Percentiles rank a stretch among this genome's conserved stretches.
phyloP scores from a whole-genome alignment of 225 moss, liverwort and hornwort species.

The Bryoerythrophyllum caledonicum region DNA sequence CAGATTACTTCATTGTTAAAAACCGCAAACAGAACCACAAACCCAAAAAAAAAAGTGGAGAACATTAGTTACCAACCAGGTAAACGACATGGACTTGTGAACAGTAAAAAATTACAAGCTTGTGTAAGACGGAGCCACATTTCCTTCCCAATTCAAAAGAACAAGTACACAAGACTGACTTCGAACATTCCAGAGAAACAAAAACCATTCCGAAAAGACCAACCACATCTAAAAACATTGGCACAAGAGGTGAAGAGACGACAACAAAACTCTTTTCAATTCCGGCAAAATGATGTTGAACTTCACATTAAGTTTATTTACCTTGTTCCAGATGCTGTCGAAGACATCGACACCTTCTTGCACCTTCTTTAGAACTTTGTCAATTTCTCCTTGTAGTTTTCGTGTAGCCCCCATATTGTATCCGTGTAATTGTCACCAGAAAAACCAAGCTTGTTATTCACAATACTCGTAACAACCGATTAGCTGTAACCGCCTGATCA shows the following conservation, averaged over 20 bases:
- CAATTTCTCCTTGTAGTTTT: constrained; percentile 72
- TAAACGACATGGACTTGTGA: neutral
- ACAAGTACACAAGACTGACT: neutral
- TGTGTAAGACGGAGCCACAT: constrained; percentile 11
- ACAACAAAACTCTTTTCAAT: neutral
- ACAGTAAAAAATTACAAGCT: neutral
- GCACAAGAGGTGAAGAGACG: too few species aligned
- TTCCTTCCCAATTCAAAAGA: constrained; percentile 5
- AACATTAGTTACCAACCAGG: too few species aligned
- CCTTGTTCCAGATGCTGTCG: constrained; percentile 76
- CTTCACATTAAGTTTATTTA: constrained; percentile 20
- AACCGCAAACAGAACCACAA: neutral
- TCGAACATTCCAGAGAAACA: neutral
- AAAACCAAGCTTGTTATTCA: constrained; percentile 27
- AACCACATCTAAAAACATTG: constrained; percentile 2
- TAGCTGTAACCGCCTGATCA: constrained; percentile 47
- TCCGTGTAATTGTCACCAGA: constrained; percentile 39
- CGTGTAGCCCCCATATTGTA: constrained; percentile 67
- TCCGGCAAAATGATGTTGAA: neutral
- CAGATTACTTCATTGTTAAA: neutral
- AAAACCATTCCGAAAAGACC: neutral
- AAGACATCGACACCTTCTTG: constrained; percentile 73
- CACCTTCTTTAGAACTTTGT: constrained; percentile 70
- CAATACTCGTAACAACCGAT: constrained; percentile 26
- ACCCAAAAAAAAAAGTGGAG: neutral